phyloP scores from a whole-genome alignment of 495 filamentous ascomycete genomes.

The Massariosphaeria phaeospora region DNA sequence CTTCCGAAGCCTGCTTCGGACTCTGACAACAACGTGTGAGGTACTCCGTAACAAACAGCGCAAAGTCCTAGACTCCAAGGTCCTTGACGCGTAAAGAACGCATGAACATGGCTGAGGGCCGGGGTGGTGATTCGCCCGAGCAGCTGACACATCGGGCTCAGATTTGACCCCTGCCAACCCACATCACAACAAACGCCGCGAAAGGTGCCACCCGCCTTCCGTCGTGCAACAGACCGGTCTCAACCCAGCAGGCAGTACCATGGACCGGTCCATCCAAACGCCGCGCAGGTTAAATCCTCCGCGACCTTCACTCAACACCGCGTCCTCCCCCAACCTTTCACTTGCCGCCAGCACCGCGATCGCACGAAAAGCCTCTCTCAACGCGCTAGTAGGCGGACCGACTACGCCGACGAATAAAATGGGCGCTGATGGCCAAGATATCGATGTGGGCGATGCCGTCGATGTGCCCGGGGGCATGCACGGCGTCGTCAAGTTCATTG shows the following conservation, averaged over 20 bases:
- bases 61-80: no score
- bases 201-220: background rate
- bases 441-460: constrained; percentile 81
- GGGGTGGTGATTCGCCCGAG: background rate
- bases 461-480: constrained; percentile 94
- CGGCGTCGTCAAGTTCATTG: constrained; percentile 84
- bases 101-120: background rate
- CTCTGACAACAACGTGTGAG: no score
- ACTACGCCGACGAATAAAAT: constrained; percentile 41
- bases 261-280: constrained; percentile 43
- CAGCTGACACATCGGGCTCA: no score
- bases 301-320: constrained; percentile 47
- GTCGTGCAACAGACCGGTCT: background rate
- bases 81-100: background rate
- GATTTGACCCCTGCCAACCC: background rate
- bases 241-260: constrained; percentile 19
- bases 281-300: constrained; percentile 44
- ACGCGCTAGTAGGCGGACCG: constrained; percentile 56
- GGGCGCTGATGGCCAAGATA: constrained; percentile 46
- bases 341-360: constrained; percentile 45
- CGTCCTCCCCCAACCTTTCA: constrained; percentile 55
- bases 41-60: no score
- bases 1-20: no score
- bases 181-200: constrained; percentile 2
- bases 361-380: constrained; percentile 61